Evolutionary conservation across 2,329 filamentous ascomycete species (phyloP), one percentile per base, ranked within the genome.

Genomic region (Coleophoma cylindrospora): DNA sequence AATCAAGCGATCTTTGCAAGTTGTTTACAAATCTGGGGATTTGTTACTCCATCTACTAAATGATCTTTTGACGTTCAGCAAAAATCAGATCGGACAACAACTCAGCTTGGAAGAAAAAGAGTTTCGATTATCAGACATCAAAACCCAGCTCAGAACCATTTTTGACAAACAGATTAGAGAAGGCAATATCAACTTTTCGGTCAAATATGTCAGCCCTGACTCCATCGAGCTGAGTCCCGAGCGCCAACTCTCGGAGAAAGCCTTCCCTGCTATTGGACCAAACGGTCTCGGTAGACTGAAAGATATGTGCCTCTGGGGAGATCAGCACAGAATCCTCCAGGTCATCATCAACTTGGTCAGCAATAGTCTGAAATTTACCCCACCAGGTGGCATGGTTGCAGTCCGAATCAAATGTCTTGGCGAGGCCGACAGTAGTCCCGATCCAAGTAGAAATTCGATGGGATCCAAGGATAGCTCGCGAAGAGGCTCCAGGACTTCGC

Each of bases 291-390:
- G 86, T 10, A 75, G 85, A 15, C 67, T 95, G 21, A 89, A 87
- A 63, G 89, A 95, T 56, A 91, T 95, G 84, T 84, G 54, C 46
- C 73, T 96, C 1, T 94, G 89, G 83, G 91, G 91, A n/a, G 91
- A 96, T 60, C 87, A 94, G 57, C 90, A 96, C 62, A 79, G 91
- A 41, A 94, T 96, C 37, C 71, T 95, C 22, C 91, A 96, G 65
- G 87, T 96, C n/a, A 81, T 96, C 43, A 96, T 95, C 72, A 95
- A 95, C 63, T 74, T 96, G 33, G 89, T 95, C 43, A 91, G 87
- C 67, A 96, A 96, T 70, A 89, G 87, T 65, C 72, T 96, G 40
- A 96, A 96, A 65, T 96, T 96, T 62, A 96, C 91, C 0, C 87
- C 89, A 0, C 68, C 81, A 7, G 84, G 84, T 1, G 91, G 91